These are phyloP conservation scores for Penicillium aurantiogriseum DNA, from an alignment of 2,329 filamentous ascomycete genomes.

Conservation along the genomic window DNA sequence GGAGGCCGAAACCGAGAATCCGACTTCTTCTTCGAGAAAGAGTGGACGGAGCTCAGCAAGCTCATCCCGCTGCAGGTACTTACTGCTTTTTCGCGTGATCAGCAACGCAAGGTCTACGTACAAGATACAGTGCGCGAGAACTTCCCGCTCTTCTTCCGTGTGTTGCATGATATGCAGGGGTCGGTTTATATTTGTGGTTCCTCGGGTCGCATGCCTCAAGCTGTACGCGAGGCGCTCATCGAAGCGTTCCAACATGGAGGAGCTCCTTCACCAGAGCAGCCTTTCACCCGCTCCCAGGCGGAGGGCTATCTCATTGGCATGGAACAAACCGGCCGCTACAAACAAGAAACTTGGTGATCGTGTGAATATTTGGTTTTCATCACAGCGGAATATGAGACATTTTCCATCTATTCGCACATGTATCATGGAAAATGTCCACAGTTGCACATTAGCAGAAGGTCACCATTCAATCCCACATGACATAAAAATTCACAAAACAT, in stretches of 20 bases:
- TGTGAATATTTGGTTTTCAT: not conserved
- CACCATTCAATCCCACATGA: too few relatives aligned
- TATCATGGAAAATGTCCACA: too few relatives aligned
- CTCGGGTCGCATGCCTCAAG: slow-evolving; percentile 69
- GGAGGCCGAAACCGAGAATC: slow-evolving; percentile 72
- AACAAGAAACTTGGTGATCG: slow-evolving; percentile 67
- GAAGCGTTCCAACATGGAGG: slow-evolving; percentile 55
- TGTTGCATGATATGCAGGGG: slow-evolving; percentile 53
- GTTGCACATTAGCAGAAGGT: too few relatives aligned
- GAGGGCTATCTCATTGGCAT: slow-evolving; percentile 56
- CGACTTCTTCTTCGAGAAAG: slow-evolving; percentile 78
- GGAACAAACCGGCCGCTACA: slow-evolving; percentile 63
- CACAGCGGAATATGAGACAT: not conserved
- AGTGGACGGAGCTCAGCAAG: slow-evolving; percentile 61
- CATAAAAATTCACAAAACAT: too few relatives aligned
- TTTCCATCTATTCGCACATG: not conserved
- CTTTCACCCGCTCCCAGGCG: slow-evolving; percentile 48
- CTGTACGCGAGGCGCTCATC: slow-evolving; percentile 64
- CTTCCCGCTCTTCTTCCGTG: slow-evolving; percentile 48
- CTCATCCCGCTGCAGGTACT: slow-evolving; percentile 53
- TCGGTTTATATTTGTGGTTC: slow-evolving; percentile 55
- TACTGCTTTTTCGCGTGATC: slow-evolving; percentile 70
- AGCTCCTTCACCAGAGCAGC: slow-evolving; percentile 40
- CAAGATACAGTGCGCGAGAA: slow-evolving; percentile 61
- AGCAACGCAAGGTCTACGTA: slow-evolving; percentile 64